Evolutionary conservation across 2,329 filamentous ascomycete genomes (phyloP).

Genomic region (Phialophora macrospora): DNA sequence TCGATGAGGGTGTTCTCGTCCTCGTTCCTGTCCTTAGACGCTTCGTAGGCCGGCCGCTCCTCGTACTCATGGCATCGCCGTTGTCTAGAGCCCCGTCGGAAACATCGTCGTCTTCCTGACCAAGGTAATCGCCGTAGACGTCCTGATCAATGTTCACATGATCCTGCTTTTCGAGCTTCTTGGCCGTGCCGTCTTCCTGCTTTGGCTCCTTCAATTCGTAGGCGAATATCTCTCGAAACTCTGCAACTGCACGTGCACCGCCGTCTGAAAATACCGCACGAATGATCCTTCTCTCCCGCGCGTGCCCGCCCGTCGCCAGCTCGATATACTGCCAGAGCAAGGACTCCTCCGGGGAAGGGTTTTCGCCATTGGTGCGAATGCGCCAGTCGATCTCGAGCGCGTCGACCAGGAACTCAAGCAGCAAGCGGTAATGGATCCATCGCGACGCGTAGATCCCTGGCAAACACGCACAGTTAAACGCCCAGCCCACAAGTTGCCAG

Average conservation of each 20-base stretch:
- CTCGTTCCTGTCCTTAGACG: conserved; percentile 29
- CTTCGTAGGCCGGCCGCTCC: conserved; percentile 22
- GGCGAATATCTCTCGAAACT: conserved; percentile 53
- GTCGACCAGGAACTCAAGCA: conserved; percentile 72
- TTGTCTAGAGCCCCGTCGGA: conserved; percentile 35
- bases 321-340: conserved; percentile 52
- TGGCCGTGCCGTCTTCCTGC: conserved; percentile 41
- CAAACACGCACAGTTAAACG: conserved; percentile 81
- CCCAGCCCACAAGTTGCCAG: conserved; percentile 89
- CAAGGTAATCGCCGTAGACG: conserved; percentile 53
- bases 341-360: conserved; percentile 44
- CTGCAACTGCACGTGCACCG: conserved; percentile 43
- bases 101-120: conserved; percentile 46
- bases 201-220: conserved; percentile 50
- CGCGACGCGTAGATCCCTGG: conserved; percentile 57
- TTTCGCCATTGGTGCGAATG: conserved; percentile 28
- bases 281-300: conserved; percentile 50
- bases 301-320: conserved; percentile 41
- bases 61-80: conserved; percentile 14
- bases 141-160: conserved; percentile 54
- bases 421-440: conserved; percentile 81
- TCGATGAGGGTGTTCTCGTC: conserved; percentile 42
- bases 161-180: conserved; percentile 47
- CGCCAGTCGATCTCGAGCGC: conserved; percentile 53
- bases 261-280: conserved; percentile 56